Conservation (phyloP, 2,329 filamentous ascomycete genomes). For the Fusarium concolor region DNA sequence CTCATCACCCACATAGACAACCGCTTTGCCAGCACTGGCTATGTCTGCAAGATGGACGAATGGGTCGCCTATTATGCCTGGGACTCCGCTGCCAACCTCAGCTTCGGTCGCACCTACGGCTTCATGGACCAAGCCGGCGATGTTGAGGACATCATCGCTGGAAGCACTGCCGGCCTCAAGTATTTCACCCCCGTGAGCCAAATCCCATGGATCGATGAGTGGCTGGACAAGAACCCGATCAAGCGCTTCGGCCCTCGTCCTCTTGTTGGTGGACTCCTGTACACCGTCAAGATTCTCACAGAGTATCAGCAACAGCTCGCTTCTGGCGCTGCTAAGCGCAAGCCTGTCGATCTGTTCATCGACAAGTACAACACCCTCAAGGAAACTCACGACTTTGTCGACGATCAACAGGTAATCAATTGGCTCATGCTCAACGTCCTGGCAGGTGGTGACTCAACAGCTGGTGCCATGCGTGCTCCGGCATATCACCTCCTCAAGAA, state of each 20-base stretch:
- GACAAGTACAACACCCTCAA: constrained; percentile 36
- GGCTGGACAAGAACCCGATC: constrained; percentile 41
- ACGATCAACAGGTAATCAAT: constrained; percentile 35
- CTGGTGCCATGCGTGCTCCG: constrained; percentile 33
- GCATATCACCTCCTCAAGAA: constrained; percentile 35
- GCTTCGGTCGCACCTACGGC: constrained; percentile 29
- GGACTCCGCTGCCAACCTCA: constrained; percentile 39
- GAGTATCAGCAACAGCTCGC: constrained; percentile 34
- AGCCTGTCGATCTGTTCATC: constrained; percentile 38
- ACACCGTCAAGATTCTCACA: constrained; percentile 36
- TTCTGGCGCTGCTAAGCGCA: constrained; percentile 20
- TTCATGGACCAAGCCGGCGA: constrained; percentile 33
- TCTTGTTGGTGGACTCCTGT: constrained; percentile 20
- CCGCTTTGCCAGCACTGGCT: constrained; percentile 15
- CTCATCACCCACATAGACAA: constrained; percentile 25
- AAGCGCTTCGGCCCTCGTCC: constrained; percentile 16
- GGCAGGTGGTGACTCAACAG: constrained; percentile 35
- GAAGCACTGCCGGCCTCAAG: constrained; percentile 25
- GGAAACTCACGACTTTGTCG: constrained; percentile 31
- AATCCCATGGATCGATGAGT: constrained; percentile 40
- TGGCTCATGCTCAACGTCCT: constrained; percentile 41
- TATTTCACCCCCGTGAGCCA: constrained; percentile 40
- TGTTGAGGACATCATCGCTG: constrained; percentile 27
- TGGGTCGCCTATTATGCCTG: constrained; percentile 40
- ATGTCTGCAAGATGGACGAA: constrained; percentile 36